Conservation (phyloP, 129 eudicot species). For the Silybum marianum region DNA sequence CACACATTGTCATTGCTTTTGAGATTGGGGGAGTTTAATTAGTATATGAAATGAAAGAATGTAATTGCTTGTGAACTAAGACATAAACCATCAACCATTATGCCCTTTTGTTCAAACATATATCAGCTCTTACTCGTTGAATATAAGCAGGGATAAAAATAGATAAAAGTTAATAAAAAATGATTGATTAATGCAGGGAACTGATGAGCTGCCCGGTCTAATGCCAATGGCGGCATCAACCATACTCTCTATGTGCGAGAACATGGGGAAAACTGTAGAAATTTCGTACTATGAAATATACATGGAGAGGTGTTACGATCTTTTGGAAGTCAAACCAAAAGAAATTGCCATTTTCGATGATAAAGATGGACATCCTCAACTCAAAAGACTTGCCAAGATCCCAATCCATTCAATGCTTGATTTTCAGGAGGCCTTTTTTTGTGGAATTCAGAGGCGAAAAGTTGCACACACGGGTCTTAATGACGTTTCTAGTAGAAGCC, state of each 20-base stretch:
- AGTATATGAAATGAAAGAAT: neutral
- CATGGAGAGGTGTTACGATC: conserved; percentile 87
- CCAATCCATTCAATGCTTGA: conserved; percentile 58
- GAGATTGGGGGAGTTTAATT: neutral
- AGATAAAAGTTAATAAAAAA: neutral
- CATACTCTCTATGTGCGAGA: conserved; percentile 54
- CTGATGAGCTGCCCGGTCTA: conserved; percentile 67
- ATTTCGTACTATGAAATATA: conserved; percentile 90
- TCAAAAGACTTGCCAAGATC: conserved; percentile 64
- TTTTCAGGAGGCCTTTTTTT: conserved; percentile 56
- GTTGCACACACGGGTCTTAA: conserved; percentile 85
- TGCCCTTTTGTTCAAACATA: neutral
- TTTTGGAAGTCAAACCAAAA: conserved; percentile 62
- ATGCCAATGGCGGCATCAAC: conserved; percentile 70
- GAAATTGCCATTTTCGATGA: conserved; percentile 69
- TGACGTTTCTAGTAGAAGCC: conserved; percentile 95
- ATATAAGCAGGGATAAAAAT: neutral
- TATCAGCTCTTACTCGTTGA: neutral
- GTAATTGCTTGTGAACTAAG: neutral
- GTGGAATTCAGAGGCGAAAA: conserved; percentile 75
- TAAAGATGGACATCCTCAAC: conserved; percentile 69
- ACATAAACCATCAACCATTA: neutral
- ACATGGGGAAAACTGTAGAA: conserved; percentile 43
- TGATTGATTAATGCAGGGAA: conserved; percentile 63
- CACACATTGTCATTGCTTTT: neutral